Base-by-base conservation (phyloP, 2,329 filamentous ascomycete genomes). In the Epichloe gansuensis region DNA sequence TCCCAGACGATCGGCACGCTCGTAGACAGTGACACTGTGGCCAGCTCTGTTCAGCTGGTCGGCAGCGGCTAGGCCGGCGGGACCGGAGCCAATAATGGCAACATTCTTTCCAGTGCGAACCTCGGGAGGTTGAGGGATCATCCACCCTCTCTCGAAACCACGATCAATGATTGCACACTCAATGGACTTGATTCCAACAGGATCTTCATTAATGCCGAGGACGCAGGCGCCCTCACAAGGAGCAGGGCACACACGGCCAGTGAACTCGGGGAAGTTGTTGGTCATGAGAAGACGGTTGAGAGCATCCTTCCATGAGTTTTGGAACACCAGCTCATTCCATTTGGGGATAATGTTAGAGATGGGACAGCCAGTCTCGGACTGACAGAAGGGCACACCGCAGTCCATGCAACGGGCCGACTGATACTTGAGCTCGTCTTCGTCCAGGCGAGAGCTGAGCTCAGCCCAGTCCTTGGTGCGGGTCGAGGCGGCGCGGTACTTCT, bases 191-290 rank as follows among this genome's bases (percentile, higher is more conserved):
- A 97, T 97, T 58, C 91, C 91, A 40, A 97, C 91, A 4, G 91
- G 90, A 60, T 96, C 90, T 66, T 95, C 90, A 63, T 94, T 96
- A 72, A 97, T 97, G 47, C 91, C 91, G 45, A 97, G 78, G 54
- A 96, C 91, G 64, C 91, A 97, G 54, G 91, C 89, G 68, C 91
- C 91, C 70, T 97, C 91, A 62, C 91, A 97, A 69, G 91, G 91
- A 63, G 91, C 91, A 54, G 91, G 91, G 70, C 91, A 97, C 54
- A 96, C 91, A 74, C 91, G 90, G 52, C 91, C 91, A 60, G 91
- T 97, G 69, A 96, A 96, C 66, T 97, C 91, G 4, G 91, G 91
- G 77, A 97, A 96, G 72, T 96, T 96, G 75, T 97, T 96, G 58
- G 91, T 96, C 86, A 94, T 91, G 51, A 96, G 75, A 11, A 97